A percentile compares a stretch with the other conserved stretches of the same genome.
These are phyloP conservation scores for Fraxinus greggii DNA, from an alignment of 305 asterid species.

Conservation along the genomic window DNA sequence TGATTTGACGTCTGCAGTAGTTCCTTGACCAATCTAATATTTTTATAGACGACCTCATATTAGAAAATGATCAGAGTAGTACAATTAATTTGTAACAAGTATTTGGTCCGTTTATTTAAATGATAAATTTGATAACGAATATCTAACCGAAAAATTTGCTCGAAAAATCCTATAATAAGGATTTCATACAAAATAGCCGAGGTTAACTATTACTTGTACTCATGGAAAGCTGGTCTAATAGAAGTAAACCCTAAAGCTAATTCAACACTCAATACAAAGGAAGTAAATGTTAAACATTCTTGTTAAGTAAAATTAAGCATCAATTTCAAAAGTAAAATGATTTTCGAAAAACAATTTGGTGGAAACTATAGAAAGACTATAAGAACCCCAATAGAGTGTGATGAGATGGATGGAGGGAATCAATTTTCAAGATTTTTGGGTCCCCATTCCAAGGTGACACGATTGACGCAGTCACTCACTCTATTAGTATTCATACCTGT, in stretches of 20 bases:
- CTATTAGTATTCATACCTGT: background rate
- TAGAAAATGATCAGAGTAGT: background rate
- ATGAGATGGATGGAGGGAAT: background rate
- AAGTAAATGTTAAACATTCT: background rate
- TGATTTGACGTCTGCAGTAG: background rate
- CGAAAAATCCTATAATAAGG: background rate
- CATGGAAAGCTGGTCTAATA: background rate
- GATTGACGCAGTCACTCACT: background rate
- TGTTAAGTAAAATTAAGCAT: background rate
- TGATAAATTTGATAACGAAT: background rate
- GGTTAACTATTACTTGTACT: background rate
- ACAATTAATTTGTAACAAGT: background rate
- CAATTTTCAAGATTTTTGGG: background rate
- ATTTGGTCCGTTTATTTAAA: background rate
- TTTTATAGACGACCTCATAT: background rate
- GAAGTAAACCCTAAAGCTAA: background rate
- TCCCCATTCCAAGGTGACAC: background rate
- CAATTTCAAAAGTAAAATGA: background rate
- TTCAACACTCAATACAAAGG: background rate
- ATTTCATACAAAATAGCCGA: background rate
- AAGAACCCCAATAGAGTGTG: background rate
- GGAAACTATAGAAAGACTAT: background rate
- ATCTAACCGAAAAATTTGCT: background rate
- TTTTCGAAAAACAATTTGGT: background rate
- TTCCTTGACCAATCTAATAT: background rate